Evolutionary conservation across 306 rosid genomes (phyloP).

Genomic region (Comarum palustre): DNA sequence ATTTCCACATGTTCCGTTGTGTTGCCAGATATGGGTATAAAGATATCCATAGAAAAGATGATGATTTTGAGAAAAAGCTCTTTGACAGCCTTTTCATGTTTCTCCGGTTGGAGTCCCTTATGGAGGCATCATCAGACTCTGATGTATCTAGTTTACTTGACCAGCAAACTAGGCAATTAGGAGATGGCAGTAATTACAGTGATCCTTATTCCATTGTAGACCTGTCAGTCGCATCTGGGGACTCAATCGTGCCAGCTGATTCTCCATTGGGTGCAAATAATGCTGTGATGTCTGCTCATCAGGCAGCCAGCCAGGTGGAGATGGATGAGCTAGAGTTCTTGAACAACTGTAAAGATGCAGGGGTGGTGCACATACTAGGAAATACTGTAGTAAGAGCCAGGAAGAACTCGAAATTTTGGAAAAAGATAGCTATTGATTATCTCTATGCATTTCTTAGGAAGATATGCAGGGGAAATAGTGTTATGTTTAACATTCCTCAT

Average conservation of each 20-base stretch:
- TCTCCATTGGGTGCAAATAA: slow-evolving; percentile 46
- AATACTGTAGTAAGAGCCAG: slow-evolving; percentile 78
- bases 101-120: slow-evolving; percentile 72
- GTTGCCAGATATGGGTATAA: slow-evolving; percentile 87
- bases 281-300: slow-evolving; percentile 38
- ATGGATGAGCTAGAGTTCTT: slow-evolving; percentile 71
- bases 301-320: slow-evolving; percentile 49
- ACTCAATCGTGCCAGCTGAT: slow-evolving; percentile 58
- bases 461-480: slow-evolving; percentile 87
- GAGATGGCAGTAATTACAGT: slow-evolving; percentile 36
- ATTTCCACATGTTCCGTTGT: slow-evolving; percentile 83
- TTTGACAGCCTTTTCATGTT: slow-evolving; percentile 66
- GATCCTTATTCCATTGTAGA: slow-evolving; percentile 40
- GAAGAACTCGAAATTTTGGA: slow-evolving; percentile 70
- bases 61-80: slow-evolving; percentile 78
- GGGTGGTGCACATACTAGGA: slow-evolving; percentile 95
- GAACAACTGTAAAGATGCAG: slow-evolving; percentile 76
- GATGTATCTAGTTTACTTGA: slow-evolving; percentile 63
- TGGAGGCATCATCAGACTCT: slow-evolving; percentile 95
- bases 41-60: slow-evolving; percentile 85
- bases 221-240: slow-evolving; percentile 49
- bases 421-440: slow-evolving; percentile 86
- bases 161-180: slow-evolving; percentile 47
- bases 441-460: slow-evolving; percentile 86
- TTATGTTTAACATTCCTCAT: slow-evolving; percentile 91